Base-by-base conservation (phyloP, 257 asterid species). In the Henckelia pumila region DNA sequence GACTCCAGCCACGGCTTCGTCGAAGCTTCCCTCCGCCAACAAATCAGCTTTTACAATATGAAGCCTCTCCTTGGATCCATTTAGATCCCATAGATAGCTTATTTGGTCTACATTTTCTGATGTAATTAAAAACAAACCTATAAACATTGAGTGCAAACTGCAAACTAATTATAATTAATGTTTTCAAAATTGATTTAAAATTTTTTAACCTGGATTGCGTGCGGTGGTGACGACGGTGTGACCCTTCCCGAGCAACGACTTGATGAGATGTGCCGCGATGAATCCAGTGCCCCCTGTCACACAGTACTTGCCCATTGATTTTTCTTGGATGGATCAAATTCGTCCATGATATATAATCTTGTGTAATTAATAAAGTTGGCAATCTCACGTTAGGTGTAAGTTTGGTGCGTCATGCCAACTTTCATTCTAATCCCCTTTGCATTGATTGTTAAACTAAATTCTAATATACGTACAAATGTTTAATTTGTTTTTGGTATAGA, bases 281-380 rank as follows among this genome's bases (percentile, higher is more conserved):
- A 91, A 86, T 9, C 97, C 99, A 21, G 95, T 86, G 7, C 97
- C 97, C 11, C 97, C 97, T 13, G 97, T 88, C 28, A 94, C 96
- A 59, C 97, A 87, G 57, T 84, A 22, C n/a, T 28, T 24, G 3
- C 33, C 7, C n/a, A 57, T 16, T 58, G 8, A 19, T 1, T 11
- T 40, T 19, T 14, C 52, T 14, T 40, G 2, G 14, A 37, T 37
- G n/a, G n/a, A n/a, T n/a, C n/a, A 1, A 37, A 37, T 5, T 37
- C 47, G 1, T 32, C 37, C 4, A 32, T 28, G 5, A 28, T 28
- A n/a, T n/a, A n/a, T n/a, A n/a, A n/a, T n/a, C n/a, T n/a, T n/a
- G n/a, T n/a, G n/a, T n/a, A 26, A 26, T 26, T 40, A 47, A 47
- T 47, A 16, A 47, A 14, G 8, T 47, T 8, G 7, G 19, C 55